phyloP scores from a whole-genome alignment of 169 alveolate genomes.

The Prorocentrum cordatum region DNA sequence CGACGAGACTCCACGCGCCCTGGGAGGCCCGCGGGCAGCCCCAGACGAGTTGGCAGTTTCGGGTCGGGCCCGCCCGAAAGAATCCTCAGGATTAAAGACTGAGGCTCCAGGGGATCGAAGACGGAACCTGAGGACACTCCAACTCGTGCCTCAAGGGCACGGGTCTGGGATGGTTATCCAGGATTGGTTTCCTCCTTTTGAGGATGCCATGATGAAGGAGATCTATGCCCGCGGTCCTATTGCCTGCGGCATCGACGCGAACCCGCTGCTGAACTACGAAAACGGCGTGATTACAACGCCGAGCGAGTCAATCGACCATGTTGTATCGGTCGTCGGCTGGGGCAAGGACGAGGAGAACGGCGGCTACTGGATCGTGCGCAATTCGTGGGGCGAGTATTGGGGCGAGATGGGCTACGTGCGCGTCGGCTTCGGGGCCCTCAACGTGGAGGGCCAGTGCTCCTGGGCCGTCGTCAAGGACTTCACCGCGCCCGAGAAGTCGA shows the following conservation, averaged over 20 bases:
- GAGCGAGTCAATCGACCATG: constrained; percentile 74
- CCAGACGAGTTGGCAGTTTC: too few relatives aligned
- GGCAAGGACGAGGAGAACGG: constrained; percentile 72
- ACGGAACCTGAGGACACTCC: too few relatives aligned
- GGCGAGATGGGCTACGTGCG: constrained; percentile 79
- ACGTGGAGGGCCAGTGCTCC: constrained; percentile 76
- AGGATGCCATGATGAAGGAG: constrained; percentile 33
- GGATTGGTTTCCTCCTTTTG: too few relatives aligned
- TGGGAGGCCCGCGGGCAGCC: too few relatives aligned
- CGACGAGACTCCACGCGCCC: too few relatives aligned
- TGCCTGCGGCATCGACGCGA: constrained; percentile 13
- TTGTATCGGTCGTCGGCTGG: constrained; percentile 79
- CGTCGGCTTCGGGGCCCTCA: constrained; percentile 76
- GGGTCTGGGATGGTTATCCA: too few relatives aligned
- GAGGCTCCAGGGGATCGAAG: too few relatives aligned
- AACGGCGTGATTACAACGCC: background rate
- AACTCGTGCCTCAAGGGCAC: too few relatives aligned
- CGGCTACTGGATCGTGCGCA: constrained; percentile 70
- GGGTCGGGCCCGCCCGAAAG: too few relatives aligned
- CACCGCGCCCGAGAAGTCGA: background rate
- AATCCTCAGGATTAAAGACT: too few relatives aligned
- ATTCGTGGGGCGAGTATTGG: constrained; percentile 83
- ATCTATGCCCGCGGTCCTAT: constrained; percentile 1
- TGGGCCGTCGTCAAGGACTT: constrained; percentile 71
- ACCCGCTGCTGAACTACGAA: constrained; percentile 6